A percentile compares a stretch with the other conserved stretches of the same genome.
These are phyloP conservation scores for Gossypium herbaceum DNA, from an alignment of 345 rosid species.

Conservation along the genomic window DNA sequence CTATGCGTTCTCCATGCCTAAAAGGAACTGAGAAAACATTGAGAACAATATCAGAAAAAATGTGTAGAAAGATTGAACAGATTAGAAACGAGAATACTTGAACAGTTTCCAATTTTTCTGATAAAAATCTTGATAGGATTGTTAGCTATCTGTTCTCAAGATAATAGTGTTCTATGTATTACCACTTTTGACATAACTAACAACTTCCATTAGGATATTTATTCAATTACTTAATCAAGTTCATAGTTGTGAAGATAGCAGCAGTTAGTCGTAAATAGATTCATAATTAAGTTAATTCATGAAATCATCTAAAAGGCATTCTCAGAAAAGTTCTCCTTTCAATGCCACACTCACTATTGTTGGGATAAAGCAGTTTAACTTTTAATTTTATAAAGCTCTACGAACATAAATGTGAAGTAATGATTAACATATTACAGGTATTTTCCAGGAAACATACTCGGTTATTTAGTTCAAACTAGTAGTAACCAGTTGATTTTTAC, in stretches of 20 bases:
- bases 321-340: neutral
- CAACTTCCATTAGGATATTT: neutral
- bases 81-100: neutral
- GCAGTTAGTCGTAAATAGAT: neutral
- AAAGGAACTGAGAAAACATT: constrained; percentile 55
- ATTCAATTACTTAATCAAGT: neutral
- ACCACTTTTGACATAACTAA: neutral
- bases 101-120: neutral
- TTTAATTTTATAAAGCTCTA: neutral
- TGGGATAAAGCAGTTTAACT: neutral
- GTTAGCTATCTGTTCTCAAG: neutral
- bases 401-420: neutral
- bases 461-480: neutral
- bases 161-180: neutral
- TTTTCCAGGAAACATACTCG: neutral
- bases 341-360: neutral
- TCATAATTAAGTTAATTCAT: too few species aligned
- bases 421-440: neutral
- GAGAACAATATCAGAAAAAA: neutral
- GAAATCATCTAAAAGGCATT: neutral
- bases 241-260: neutral
- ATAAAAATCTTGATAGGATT: neutral
- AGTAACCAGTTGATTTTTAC: neutral
- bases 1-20: constrained; percentile 70
- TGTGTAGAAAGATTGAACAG: neutral